Conservation (phyloP, 805 yeast genomes). For the Metahyphopichia silvanorum region DNA sequence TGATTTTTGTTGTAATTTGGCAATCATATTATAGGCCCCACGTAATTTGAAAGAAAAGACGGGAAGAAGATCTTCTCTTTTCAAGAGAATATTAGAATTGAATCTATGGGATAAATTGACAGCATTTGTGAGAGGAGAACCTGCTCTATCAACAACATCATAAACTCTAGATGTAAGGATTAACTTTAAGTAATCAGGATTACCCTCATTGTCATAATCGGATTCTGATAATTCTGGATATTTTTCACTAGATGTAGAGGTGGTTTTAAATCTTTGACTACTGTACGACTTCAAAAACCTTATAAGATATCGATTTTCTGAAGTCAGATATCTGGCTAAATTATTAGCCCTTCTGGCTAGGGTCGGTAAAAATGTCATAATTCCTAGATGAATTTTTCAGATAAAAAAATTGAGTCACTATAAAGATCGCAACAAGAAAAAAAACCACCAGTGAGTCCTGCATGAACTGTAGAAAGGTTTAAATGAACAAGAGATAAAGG, state of each 20-base stretch:
- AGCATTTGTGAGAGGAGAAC: conserved; percentile 80
- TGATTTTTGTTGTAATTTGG: conserved; percentile 63
- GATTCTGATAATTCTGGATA: conserved; percentile 46
- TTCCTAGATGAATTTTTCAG: no score
- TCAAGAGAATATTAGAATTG: conserved; percentile 74
- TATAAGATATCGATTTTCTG: no score
- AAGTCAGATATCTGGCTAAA: no score
- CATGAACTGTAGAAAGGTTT: no score
- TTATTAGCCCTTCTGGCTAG: no score
- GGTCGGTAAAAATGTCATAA: no score
- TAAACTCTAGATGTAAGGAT: conserved; percentile 91
- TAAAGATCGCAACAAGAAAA: no score
- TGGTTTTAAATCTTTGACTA: neutral
- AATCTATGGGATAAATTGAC: conserved; percentile 67
- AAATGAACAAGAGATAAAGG: no score
- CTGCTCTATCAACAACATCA: conserved; percentile 77
- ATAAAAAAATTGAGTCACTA: no score
- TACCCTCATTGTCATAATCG: conserved; percentile 55
- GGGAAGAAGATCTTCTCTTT: conserved; percentile 91
- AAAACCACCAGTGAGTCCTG: no score
- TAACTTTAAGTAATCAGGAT: conserved; percentile 91
- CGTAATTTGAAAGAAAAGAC: conserved; percentile 95
- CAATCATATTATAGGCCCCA: conserved; percentile 97
- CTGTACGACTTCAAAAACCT: no score
- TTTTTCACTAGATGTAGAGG: conserved; percentile 7